Base-by-base conservation (phyloP, 345 rosid species). In the Eucalyptus marginata region DNA sequence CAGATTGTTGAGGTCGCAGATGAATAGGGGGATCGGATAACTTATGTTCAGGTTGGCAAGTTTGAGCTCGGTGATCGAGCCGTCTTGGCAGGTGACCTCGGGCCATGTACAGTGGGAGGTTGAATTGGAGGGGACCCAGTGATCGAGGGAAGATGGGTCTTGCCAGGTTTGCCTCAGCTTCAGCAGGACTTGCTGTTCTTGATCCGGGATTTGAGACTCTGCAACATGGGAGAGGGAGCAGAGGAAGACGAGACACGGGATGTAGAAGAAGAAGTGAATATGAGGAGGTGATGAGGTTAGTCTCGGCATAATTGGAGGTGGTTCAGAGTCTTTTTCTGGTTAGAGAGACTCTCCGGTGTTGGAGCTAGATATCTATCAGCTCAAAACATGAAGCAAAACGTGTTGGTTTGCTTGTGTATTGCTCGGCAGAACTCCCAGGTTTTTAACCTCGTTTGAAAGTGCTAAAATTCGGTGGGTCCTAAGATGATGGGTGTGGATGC, bases 81-180 rank as follows among this genome's bases (percentile, higher is more conserved):
- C 86, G 43, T 89, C 17, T 33, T 89, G 46, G 91, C 97, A 95
- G 33, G 15, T 62, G 88, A 95, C 86, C 64, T 91, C 95, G 33
- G 93, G 95, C 97, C 97, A 95, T 59, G 66, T 54, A 89, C 96
- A 95, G 81, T 93, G 94, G n/a, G 92, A 76, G 68, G 92, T 58
- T 24, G 85, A 43, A 89, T 90, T 88, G 2, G 92, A 46, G 50
- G 88, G 5, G 25, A 83, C 89, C 96, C 97, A 95, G 64, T 87
- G 83, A 31, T 52, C 79, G 51, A 95, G 89, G 59, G 89, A 44
- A 27, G 90, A 85, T 29, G 93, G 94, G 84, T 92, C 90, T 51
- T 85, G 88, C 95, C 95, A 95, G 86, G 91, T 50, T 43, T 92
- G 94, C 86, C 90, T 91, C 3, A 95, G 93, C 64, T 90, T 58